Conservation (phyloP, 371 early-diverging fungal species). For the Phascolomyces articulosus region DNA sequence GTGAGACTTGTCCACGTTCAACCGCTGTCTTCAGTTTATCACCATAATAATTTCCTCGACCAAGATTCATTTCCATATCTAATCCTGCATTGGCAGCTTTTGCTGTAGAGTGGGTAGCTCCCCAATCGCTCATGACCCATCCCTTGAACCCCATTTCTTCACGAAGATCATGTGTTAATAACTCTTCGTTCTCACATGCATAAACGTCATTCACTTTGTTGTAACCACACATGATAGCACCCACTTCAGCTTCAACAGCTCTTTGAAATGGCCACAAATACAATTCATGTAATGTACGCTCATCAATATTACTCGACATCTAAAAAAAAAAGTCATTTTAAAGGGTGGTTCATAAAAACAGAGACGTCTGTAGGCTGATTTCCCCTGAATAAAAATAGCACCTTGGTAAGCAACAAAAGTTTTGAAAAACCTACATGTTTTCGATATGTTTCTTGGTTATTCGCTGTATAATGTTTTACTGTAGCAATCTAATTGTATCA, state of each 20-base stretch:
- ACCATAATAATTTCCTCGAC: constrained; percentile 22
- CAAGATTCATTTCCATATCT: constrained; percentile 72
- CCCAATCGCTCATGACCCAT: constrained; percentile 46
- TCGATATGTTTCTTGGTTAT: constrained; percentile 50
- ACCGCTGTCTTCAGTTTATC: constrained; percentile 32
- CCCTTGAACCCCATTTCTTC: constrained; percentile 53
- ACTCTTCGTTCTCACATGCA: constrained; percentile 54
- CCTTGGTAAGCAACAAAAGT: too few species aligned
- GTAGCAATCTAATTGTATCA: constrained; percentile 37
- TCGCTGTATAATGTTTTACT: constrained; percentile 53
- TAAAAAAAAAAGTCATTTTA: constrained; percentile 36
- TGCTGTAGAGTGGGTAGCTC: constrained; percentile 29
- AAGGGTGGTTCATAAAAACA: too few species aligned
- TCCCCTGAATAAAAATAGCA: neutral
- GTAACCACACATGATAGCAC: constrained; percentile 62
- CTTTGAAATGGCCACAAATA: constrained; percentile 60
- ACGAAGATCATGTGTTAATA: constrained; percentile 50
- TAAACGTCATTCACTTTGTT: constrained; percentile 52
- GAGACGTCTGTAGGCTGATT: too few species aligned
- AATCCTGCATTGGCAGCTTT: constrained; percentile 49
- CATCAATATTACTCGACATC: constrained; percentile 46
- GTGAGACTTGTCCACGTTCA: constrained; percentile 20
- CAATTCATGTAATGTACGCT: constrained; percentile 58
- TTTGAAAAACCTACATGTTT: constrained; percentile 20
- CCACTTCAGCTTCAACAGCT: constrained; percentile 57